These are phyloP conservation scores for Suillus clintonianus DNA, from an alignment of 768 basidiomycete genomes.

Conservation along the genomic window DNA sequence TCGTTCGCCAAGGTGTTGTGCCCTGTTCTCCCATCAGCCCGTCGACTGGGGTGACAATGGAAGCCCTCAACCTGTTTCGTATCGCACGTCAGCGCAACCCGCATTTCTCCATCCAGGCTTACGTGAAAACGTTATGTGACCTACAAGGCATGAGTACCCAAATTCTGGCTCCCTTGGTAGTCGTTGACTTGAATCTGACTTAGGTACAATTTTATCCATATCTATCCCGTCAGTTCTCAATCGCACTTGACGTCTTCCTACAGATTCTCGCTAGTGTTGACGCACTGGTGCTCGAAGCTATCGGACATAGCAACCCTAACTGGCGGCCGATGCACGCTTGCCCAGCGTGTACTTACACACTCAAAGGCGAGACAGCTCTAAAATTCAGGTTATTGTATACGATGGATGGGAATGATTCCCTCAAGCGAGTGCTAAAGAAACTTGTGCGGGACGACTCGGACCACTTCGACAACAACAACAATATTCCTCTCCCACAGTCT, in stretches of 20 bases:
- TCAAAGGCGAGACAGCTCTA: background rate
- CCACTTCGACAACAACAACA: too few species aligned
- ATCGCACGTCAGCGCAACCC: slow-evolving; percentile 12
- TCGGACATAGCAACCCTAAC: slow-evolving; percentile 3
- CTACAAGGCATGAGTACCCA: slow-evolving; percentile 11
- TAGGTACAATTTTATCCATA: slow-evolving; percentile 9
- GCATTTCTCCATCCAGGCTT: slow-evolving; percentile 20
- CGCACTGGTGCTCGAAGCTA: slow-evolving; percentile 5
- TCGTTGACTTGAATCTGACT: background rate
- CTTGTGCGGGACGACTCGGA: too few species aligned
- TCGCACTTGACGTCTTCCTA: slow-evolving; percentile 26
- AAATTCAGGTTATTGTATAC: slow-evolving; percentile 5
- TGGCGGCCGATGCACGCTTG: slow-evolving; percentile 10
- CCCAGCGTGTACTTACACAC: slow-evolving; percentile 9
- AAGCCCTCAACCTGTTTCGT: slow-evolving; percentile 12
- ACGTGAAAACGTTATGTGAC: slow-evolving; percentile 19
- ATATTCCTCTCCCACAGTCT: too few species aligned
- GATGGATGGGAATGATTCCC: slow-evolving; percentile 12
- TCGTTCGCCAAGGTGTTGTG: slow-evolving; percentile 4
- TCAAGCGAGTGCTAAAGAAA: too few species aligned
- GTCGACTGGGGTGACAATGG: background rate
- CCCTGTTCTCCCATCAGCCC: slow-evolving; percentile 11
- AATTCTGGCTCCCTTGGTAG: background rate
- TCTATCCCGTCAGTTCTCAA: slow-evolving; percentile 22
- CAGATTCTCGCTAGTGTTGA: slow-evolving; percentile 18